Conservation (phyloP, 768 basidiomycete genomes). For the Serendipita sp. region DNA sequence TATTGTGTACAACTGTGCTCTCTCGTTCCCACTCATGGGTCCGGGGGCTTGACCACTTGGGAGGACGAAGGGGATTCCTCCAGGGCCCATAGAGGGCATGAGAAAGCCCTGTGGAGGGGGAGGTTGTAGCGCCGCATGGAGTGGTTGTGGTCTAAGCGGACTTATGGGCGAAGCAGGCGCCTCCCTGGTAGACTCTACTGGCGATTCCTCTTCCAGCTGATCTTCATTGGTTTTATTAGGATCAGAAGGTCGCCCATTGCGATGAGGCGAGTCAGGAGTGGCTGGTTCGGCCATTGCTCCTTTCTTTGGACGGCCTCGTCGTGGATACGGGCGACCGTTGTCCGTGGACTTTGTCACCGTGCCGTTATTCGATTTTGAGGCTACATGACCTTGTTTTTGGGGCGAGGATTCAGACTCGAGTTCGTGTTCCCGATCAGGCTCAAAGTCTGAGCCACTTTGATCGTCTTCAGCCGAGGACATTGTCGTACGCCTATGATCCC, state of each 20-base stretch:
- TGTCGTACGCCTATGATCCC: neutral
- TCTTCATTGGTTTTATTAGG: neutral
- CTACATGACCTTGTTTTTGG: neutral
- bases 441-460: neutral
- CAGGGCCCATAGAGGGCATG: neutral
- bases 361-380: neutral
- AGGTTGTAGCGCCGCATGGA: neutral
- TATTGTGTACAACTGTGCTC: neutral
- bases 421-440: neutral
- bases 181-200: neutral
- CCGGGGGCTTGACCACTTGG: neutral
- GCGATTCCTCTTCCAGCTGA: neutral
- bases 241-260: neutral
- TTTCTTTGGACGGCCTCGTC: neutral
- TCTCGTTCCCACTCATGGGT: neutral
- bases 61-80: neutral
- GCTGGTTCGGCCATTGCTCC: constrained; percentile 1
- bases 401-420: neutral
- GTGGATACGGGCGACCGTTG: neutral
- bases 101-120: neutral
- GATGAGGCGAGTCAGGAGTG: neutral
- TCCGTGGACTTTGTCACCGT: neutral
- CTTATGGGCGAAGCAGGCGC: neutral
- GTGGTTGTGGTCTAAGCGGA: neutral
- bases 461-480: neutral